These are phyloP conservation scores for Penicillium sclerotigenum DNA, from an alignment of 2,329 filamentous ascomycete species.

Conservation along the genomic window DNA sequence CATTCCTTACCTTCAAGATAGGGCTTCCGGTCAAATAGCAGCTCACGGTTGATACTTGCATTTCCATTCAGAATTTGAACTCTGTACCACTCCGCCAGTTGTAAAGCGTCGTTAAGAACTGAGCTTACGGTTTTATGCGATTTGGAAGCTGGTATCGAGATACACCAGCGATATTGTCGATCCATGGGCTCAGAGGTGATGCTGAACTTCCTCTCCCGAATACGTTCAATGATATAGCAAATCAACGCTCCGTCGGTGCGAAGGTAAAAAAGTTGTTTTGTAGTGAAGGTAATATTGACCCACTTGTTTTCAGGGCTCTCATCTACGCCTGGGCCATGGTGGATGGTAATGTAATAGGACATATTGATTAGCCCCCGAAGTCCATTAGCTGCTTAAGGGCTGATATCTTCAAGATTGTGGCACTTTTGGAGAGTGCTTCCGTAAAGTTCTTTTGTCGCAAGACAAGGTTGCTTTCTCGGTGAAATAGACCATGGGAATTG, in stretches of 20 bases:
- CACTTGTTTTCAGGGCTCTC: neutral
- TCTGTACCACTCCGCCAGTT: slow-evolving; percentile 1
- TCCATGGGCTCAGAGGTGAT: neutral
- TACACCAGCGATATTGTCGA: neutral
- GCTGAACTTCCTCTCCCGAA: neutral
- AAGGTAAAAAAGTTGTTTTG: neutral
- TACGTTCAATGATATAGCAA: neutral
- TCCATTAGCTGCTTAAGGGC: neutral
- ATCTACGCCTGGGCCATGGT: neutral
- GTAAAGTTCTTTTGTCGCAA: neutral
- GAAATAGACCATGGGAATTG: neutral
- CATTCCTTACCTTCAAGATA: neutral
- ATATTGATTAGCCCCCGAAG: neutral
- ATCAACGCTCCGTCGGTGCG: slow-evolving; percentile 3
- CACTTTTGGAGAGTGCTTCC: too few species aligned
- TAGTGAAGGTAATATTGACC: neutral
- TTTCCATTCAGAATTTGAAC: neutral
- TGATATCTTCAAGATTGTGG: neutral
- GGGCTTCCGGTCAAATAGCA: neutral
- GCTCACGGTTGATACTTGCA: neutral
- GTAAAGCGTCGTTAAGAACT: neutral
- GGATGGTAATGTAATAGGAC: slow-evolving; percentile 2
- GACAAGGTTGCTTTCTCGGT: neutral
- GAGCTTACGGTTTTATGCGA: neutral
- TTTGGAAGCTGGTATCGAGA: slow-evolving; percentile 1